A percentile compares a stretch with the other conserved stretches of the same genome.
These are phyloP conservation scores for Nemania sp. DNA, from an alignment of 2,329 filamentous ascomycete genomes.

Conservation along the genomic window DNA sequence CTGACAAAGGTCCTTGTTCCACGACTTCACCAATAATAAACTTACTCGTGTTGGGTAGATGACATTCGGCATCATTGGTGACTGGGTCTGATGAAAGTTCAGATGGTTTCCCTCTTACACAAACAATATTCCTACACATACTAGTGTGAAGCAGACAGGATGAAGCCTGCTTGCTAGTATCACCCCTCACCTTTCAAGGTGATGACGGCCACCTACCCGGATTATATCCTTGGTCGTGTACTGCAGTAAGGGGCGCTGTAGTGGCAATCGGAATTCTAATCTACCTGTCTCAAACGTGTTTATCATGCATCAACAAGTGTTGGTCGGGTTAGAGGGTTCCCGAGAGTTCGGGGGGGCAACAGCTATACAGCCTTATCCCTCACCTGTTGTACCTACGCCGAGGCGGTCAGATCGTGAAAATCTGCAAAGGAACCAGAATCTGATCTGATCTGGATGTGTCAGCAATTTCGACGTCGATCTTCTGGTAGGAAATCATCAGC, in stretches of 20 bases:
- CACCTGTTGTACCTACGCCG: not conserved
- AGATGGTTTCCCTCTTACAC: no score
- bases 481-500: not conserved
- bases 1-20: no score
- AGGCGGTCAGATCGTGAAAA: not conserved
- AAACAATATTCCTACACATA: no score
- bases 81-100: no score
- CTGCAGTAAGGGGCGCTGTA: not conserved
- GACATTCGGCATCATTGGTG: no score
- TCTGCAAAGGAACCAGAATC: not conserved
- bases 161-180: not conserved
- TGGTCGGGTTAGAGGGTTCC: not conserved
- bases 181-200: not conserved
- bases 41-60: no score
- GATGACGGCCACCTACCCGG: not conserved
- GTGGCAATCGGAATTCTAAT: slow-evolving; percentile 6
- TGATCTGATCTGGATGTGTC: slow-evolving; percentile 1
- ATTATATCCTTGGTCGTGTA: not conserved
- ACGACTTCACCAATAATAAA: no score
- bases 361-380: slow-evolving; percentile 19
- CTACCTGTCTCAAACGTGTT: slow-evolving; percentile 20
- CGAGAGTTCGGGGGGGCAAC: not conserved
- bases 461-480: slow-evolving; percentile 7
- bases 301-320: slow-evolving; percentile 7
- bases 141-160: no score